Conservation (phyloP, 176 grass and related monocot species). For the Phragmites australis region DNA sequence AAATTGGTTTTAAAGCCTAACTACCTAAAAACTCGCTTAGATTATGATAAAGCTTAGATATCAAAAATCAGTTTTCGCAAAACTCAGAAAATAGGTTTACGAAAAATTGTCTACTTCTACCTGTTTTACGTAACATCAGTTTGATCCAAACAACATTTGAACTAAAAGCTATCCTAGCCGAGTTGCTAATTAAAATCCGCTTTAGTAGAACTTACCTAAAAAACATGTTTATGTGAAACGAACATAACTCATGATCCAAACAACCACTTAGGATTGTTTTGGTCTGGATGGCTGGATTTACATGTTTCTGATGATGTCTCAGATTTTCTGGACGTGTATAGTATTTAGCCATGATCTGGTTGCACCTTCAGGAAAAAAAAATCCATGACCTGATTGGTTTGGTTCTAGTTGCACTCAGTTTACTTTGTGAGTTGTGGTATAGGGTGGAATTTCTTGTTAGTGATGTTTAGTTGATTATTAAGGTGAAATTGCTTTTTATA, state of each 20-base stretch:
- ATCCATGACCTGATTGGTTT: background rate
- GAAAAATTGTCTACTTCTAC: background rate
- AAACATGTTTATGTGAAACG: background rate
- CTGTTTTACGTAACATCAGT: background rate
- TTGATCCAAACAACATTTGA: background rate
- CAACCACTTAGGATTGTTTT: background rate
- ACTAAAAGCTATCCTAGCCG: background rate
- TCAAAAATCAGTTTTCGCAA: background rate
- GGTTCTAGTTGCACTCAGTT: slow-evolving; percentile 2
- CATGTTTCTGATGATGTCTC: background rate
- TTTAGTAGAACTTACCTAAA: too few species aligned
- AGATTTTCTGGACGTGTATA: background rate
- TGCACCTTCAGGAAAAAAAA: background rate
- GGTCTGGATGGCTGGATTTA: too few species aligned
- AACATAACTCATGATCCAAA: background rate
- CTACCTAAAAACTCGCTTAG: background rate
- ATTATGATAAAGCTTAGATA: background rate
- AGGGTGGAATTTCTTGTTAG: background rate
- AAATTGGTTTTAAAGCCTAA: background rate
- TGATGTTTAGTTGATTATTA: slow-evolving; percentile 16
- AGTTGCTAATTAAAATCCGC: too few species aligned
- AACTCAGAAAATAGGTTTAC: background rate
- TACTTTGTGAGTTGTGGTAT: background rate
- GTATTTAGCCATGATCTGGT: background rate
- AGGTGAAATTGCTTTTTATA: background rate